Evolutionary conservation across 106 monocot genomes (phyloP).

Genomic region (Phalaenopsis equestris): DNA sequence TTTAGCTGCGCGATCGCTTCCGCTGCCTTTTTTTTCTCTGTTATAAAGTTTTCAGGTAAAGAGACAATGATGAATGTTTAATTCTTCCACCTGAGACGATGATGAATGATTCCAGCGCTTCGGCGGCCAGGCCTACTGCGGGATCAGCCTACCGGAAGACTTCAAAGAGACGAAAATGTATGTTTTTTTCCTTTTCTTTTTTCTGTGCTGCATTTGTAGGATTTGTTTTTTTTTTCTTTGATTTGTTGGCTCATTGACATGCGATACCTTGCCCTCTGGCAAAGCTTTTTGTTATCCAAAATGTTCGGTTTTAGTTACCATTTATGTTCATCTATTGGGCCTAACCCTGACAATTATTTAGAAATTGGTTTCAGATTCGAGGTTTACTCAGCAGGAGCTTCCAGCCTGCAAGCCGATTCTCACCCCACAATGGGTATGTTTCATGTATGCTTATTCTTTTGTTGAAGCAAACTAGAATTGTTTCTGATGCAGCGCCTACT

Average conservation of each 20-base stretch:
- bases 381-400: constrained; percentile 87
- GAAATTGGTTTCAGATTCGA: constrained; percentile 45
- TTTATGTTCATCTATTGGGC: background rate
- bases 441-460: too few relatives aligned
- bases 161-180: constrained; percentile 31
- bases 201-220: background rate
- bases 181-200: background rate
- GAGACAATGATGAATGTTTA: too few relatives aligned
- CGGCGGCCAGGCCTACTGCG: background rate
- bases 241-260: too few relatives aligned
- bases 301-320: background rate
- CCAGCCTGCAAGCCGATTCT: constrained; percentile 91
- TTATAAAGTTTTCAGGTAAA: too few relatives aligned
- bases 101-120: background rate
- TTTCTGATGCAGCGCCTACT: background rate
- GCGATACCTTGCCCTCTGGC: too few relatives aligned
- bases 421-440: constrained; percentile 65
- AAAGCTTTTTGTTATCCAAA: background rate
- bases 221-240: background rate
- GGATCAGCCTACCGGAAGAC: background rate
- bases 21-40: too few relatives aligned
- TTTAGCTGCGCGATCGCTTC: too few relatives aligned
- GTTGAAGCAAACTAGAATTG: background rate
- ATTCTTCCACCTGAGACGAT: background rate
- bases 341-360: too few relatives aligned